Percentiles rank a stretch among this genome's conserved stretches.
phyloP scores from a whole-genome alignment of 2,329 filamentous ascomycete species.

The Calonectria pseudoturangicola region DNA sequence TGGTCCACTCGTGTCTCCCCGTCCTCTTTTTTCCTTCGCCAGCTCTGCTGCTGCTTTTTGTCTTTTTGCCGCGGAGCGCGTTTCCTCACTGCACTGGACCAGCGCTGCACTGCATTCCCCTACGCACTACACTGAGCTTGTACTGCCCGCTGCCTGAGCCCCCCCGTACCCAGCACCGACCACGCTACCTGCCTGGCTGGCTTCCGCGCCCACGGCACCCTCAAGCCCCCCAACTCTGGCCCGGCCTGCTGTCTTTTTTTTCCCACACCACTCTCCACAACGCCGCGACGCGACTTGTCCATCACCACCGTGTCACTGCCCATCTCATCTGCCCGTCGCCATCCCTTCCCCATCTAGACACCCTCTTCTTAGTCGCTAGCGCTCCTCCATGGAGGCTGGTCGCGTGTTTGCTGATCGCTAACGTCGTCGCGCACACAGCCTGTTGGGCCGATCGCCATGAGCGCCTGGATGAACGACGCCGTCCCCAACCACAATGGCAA shows the following conservation, averaged over 20 bases:
- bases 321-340: slow-evolving; percentile 62
- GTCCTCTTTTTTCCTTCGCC: slow-evolving; percentile 28
- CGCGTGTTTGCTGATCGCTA: slow-evolving; percentile 65
- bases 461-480: slow-evolving; percentile 83
- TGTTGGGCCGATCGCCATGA: slow-evolving; percentile 76
- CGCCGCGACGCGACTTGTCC: slow-evolving; percentile 66
- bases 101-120: slow-evolving; percentile 23
- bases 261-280: slow-evolving; percentile 63
- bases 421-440: slow-evolving; percentile 65
- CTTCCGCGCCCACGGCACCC: slow-evolving; percentile 30
- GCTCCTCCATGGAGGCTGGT: slow-evolving; percentile 64
- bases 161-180: slow-evolving; percentile 32
- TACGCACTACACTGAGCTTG: slow-evolving; percentile 24
- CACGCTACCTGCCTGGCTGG: slow-evolving; percentile 27
- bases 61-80: slow-evolving; percentile 49
- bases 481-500: slow-evolving; percentile 82
- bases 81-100: slow-evolving; percentile 34
- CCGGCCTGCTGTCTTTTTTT: slow-evolving; percentile 48
- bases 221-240: slow-evolving; percentile 48
- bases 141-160: slow-evolving; percentile 38
- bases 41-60: slow-evolving; percentile 33
- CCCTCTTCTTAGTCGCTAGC: slow-evolving; percentile 54
- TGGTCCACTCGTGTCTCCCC: slow-evolving; percentile 40
- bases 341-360: slow-evolving; percentile 63
- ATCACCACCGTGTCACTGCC: slow-evolving; percentile 69